phyloP scores from a whole-genome alignment of 257 asterid genomes.

The Solanum chiquidenum region DNA sequence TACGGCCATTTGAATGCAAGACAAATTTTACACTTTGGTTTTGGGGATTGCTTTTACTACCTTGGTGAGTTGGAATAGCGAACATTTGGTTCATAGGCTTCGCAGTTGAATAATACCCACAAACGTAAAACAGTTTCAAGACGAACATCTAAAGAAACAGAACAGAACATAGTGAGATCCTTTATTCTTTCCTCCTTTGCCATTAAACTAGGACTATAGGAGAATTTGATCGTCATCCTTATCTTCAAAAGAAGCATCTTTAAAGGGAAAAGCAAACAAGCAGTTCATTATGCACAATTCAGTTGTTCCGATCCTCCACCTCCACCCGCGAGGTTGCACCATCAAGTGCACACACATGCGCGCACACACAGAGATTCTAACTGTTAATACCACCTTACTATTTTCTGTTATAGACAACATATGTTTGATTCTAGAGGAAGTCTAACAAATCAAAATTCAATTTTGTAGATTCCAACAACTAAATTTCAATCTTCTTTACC shows the following conservation, averaged over 20 bases:
- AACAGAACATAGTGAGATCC: neutral
- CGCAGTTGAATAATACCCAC: neutral
- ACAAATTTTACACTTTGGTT: neutral
- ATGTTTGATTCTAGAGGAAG: neutral
- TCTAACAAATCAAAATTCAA: neutral
- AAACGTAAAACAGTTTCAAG: neutral
- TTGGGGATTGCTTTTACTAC: neutral
- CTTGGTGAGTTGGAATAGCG: neutral
- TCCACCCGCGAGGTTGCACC: neutral
- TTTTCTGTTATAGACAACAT: neutral
- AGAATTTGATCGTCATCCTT: neutral
- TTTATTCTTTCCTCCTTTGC: neutral
- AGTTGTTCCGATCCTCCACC: neutral
- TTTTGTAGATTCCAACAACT: neutral
- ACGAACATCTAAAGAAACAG: neutral
- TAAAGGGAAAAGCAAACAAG: neutral
- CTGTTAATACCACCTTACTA: neutral
- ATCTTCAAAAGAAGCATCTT: neutral
- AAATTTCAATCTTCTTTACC: neutral
- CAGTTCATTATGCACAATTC: neutral
- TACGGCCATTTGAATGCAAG: neutral
- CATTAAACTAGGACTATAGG: neutral
- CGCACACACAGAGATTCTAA: neutral
- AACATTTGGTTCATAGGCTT: neutral
- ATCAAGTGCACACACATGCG: neutral